Conservation (phyloP, 163 green algal genomes). For the Trebouxia gelatinosa region DNA sequence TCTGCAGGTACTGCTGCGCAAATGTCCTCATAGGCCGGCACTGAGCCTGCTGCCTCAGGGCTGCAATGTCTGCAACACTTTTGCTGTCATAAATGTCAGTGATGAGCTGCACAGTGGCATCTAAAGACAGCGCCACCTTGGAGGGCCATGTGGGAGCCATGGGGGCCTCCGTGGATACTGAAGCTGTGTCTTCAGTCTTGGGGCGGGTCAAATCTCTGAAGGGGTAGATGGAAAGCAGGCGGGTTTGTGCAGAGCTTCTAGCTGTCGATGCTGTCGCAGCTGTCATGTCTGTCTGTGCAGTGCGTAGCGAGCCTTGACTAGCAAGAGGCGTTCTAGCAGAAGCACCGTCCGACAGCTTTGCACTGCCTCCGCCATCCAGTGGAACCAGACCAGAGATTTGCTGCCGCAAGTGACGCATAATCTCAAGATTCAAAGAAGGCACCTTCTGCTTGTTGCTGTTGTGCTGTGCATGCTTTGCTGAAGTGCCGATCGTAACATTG, state of each 20-base stretch:
- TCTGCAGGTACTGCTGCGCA: conserved; percentile 23
- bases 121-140: neutral
- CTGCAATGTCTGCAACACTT: conserved; percentile 11
- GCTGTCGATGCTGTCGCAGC: neutral
- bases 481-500: no score
- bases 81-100: conserved; percentile 17
- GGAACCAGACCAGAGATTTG: conserved; percentile 14
- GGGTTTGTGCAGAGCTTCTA: neutral
- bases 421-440: neutral
- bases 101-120: conserved; percentile 14
- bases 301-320: neutral
- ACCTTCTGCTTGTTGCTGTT: neutral
- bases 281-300: neutral
- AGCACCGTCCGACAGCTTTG: neutral
- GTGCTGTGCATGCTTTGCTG: conserved; percentile 7
- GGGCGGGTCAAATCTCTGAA: neutral
- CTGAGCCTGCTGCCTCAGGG: conserved; percentile 8
- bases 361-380: neutral
- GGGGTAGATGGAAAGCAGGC: neutral
- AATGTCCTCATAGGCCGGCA: neutral
- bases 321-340: neutral
- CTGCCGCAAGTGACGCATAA: conserved; percentile 7
- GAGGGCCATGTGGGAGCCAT: neutral
- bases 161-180: neutral
- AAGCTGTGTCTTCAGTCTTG: neutral